These are phyloP conservation scores for Trametes gibbosa DNA, from an alignment of 768 basidiomycete species.

Conservation along the genomic window DNA sequence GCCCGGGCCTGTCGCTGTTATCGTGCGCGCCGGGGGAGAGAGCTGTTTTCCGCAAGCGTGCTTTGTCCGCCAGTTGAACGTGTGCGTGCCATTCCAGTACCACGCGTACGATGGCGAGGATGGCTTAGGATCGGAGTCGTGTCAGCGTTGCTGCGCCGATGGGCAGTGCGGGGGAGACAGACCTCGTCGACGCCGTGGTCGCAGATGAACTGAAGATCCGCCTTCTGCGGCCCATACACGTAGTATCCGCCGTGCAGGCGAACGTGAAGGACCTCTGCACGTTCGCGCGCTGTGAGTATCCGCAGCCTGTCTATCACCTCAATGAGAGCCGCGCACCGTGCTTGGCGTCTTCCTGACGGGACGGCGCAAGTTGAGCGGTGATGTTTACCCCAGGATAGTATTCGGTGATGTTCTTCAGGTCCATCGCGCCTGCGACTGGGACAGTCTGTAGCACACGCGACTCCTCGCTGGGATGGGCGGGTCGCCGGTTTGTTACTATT, in stretches of 20 bases:
- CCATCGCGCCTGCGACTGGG: slow-evolving; percentile 27
- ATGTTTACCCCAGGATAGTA: slow-evolving; percentile 25
- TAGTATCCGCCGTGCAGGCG: slow-evolving; percentile 30
- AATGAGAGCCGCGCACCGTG: slow-evolving; percentile 14
- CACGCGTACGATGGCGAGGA: slow-evolving; percentile 14
- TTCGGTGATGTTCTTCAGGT: slow-evolving; percentile 9
- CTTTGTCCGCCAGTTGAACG: slow-evolving; percentile 29
- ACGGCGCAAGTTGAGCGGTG: slow-evolving; percentile 19
- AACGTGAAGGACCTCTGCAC: slow-evolving; percentile 24
- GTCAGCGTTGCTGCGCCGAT: background rate
- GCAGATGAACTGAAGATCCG: slow-evolving; percentile 29
- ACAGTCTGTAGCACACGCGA: slow-evolving; percentile 26
- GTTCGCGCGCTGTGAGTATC: background rate
- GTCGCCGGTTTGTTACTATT: slow-evolving; percentile 23
- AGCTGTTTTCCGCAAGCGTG: slow-evolving; percentile 25
- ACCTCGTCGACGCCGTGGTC: slow-evolving; percentile 28
- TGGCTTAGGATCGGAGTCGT: slow-evolving; percentile 15
- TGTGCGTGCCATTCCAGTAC: slow-evolving; percentile 29
- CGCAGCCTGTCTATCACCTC: background rate
- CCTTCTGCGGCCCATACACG: slow-evolving; percentile 24
- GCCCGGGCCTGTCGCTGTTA: background rate
- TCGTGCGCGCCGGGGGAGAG: background rate
- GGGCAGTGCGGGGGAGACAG: background rate
- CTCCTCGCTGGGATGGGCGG: slow-evolving; percentile 21
- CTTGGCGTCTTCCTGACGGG: slow-evolving; percentile 7